Conservation (phyloP, 2,329 filamentous ascomycete genomes). For the Rachicladosporium sp. region DNA sequence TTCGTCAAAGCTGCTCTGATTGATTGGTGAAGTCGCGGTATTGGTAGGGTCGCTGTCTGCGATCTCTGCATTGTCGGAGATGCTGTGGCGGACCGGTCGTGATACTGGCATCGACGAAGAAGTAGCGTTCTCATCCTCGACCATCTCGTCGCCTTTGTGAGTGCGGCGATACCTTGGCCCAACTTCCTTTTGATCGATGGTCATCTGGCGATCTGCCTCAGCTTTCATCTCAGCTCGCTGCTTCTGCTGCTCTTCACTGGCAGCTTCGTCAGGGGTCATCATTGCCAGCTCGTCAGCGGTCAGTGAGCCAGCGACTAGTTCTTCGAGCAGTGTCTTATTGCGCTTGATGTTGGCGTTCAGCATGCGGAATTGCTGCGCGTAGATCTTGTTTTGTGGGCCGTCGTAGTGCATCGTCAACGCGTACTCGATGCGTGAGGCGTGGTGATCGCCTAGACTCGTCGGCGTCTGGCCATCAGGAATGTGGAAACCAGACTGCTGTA, state of each 20-base stretch:
- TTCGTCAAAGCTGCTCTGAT: too few species aligned
- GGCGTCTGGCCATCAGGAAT: conserved; percentile 52
- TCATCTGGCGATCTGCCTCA: conserved; percentile 69
- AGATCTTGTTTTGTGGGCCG: conserved; percentile 39
- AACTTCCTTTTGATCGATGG: conserved; percentile 58
- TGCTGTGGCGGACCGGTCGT: conserved; percentile 27
- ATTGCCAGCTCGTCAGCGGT: conserved; percentile 65
- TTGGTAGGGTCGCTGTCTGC: conserved; percentile 13
- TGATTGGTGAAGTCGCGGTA: not conserved
- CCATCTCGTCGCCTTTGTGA: conserved; percentile 86
- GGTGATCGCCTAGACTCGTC: conserved; percentile 52
- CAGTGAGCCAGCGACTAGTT: conserved; percentile 60
- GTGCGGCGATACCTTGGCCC: conserved; percentile 74
- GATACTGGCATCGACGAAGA: conserved; percentile 33
- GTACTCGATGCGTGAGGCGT: conserved; percentile 72
- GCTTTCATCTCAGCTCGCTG: conserved; percentile 67
- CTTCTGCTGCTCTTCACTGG: conserved; percentile 74
- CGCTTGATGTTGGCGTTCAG: conserved; percentile 80
- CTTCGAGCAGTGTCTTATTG: conserved; percentile 65
- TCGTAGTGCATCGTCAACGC: conserved; percentile 45
- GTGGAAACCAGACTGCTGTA: conserved; percentile 51
- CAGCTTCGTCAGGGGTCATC: conserved; percentile 85
- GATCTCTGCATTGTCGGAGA: conserved; percentile 18
- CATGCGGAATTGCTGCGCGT: conserved; percentile 56
- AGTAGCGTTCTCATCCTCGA: conserved; percentile 57